Base-by-base conservation (phyloP, 116 monocot genomes). In the Dioscorea cayenensis region DNA sequence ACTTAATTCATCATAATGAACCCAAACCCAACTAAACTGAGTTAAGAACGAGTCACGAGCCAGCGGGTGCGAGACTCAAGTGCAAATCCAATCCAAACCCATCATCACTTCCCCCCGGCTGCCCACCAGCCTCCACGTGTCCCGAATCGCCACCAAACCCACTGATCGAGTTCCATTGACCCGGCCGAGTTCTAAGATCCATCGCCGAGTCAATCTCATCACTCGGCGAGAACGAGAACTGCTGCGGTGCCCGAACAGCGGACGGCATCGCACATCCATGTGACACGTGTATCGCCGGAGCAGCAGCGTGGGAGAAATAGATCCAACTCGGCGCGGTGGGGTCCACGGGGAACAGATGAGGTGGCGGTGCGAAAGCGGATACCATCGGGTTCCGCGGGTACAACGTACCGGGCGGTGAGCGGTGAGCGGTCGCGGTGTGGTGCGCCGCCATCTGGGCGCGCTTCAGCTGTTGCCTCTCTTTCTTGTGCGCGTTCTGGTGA, bases 401-500 rank as follows among this genome's bases (percentile, higher is more conserved):
- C 32, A 60, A 70, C 20, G 61, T 52, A 20, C 32, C 52, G 64
- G 55, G 36, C 1, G 38, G 43, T 27, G 43, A 3, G 48, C 35
- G 65, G 73, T 74, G 79, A 18, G 68, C 37, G 7, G 36, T 61
- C 18, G 78, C 51, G 11, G 62, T 52, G 52, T 59, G 66, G 19
- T 75, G 72, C 2, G 73, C 68, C 66, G 74, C 73, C 75, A 78
- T 49, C 77, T 83, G 87, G 19, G 80, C 76, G 11, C 83, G 79
- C 74, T 85, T 84, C 12, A 83, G 87, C 77, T 85, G 87, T 78
- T 87, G 87, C 4, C 90, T 76, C 77, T 94, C 94, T 75, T 91
- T 94, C 86, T 94, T 94, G 86, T 94, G 94, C 2, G 94, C 94
- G 91, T 94, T 94, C 86, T 94, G 94, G 88, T 94, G 94, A 21